Conservation (phyloP, 208 protist species). For the Trypanosomatidae sp. region DNA sequence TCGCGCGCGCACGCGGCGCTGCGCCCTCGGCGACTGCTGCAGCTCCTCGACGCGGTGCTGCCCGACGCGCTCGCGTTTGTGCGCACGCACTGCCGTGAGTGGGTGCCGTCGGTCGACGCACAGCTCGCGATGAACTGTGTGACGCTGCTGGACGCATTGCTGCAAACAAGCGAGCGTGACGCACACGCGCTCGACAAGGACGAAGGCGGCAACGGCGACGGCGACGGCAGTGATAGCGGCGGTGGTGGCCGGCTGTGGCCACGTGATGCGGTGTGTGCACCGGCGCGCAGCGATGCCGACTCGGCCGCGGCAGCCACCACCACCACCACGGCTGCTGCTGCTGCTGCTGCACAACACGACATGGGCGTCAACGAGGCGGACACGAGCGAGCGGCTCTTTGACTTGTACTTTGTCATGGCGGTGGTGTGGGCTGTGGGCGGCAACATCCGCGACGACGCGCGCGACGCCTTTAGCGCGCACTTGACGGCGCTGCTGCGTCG, state of each 20-base stretch:
- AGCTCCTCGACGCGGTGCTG: slow-evolving; percentile 59
- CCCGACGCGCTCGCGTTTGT: slow-evolving; percentile 80
- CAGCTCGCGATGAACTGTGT: slow-evolving; percentile 87
- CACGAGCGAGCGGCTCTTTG: slow-evolving; percentile 70
- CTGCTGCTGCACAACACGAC: no score
- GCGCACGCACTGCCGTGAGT: slow-evolving; percentile 79
- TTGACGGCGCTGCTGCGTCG: slow-evolving; percentile 55
- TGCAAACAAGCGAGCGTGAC: slow-evolving; percentile 32
- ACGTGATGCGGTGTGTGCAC: slow-evolving; percentile 5
- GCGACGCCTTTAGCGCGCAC: slow-evolving; percentile 79
- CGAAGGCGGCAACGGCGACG: slow-evolving; percentile 8
- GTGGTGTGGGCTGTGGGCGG: slow-evolving; percentile 95
- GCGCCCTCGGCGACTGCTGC: slow-evolving; percentile 46
- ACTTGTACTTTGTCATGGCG: slow-evolving; percentile 92
- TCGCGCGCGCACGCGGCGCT: slow-evolving; percentile 20
- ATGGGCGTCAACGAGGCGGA: no score
- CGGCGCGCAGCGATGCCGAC: no score
- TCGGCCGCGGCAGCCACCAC: no score
- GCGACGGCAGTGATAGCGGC: slow-evolving; percentile 3
- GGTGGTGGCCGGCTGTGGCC: not conserved
- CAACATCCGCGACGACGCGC: slow-evolving; percentile 80
- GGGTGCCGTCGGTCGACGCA: slow-evolving; percentile 79
- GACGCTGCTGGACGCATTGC: slow-evolving; percentile 76
- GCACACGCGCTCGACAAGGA: slow-evolving; percentile 16
- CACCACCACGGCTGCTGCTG: no score